Base-by-base conservation (phyloP, 2,329 filamentous ascomycete species). In the Clonostachys sp. region DNA sequence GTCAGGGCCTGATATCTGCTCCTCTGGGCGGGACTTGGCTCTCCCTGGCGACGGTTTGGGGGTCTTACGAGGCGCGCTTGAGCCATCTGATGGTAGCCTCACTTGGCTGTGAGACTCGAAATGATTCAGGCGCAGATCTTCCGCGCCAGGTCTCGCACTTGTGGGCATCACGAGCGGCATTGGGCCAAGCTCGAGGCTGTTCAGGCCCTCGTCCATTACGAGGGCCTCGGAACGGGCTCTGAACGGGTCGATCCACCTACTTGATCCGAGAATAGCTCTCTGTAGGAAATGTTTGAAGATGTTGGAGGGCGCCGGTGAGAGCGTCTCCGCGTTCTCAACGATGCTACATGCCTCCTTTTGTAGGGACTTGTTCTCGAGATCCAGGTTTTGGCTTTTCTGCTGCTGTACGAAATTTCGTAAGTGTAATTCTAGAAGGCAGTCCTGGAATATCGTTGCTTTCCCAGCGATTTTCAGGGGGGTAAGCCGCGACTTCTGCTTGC, bases 401-500 rank as follows among this genome's bases (percentile, higher is more conserved):
- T 16, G n/a, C 42, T 9, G 20, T 16, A 12, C 20, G 16, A 17
- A 34, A 16, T 34, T 24, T 12, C 17, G 47, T 1, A 59, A 44
- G 8, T 49, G 47, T 9, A 41, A 34, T 41, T 59, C 57, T 2
- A 56, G 48, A 5, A 43, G 38, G 40, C 57, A 60, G 3, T 40
- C 36, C 6, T 55, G 53, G 10, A 60, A 59, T 6, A 60, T 56
- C 6, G 50, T 47, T 1, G 45, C 24, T 34, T 58, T 57, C 1
- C 56, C 55, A 4, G 53, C 52, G n/a, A 59, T 57, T 6, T 44
- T 50, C 3, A 60, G 44, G 12, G 48, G 45, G 4, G 50, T 57
- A n/a, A 57, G 44, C 2, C 55, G 48, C 0, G 45, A 14, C 41
- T 55, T 55, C 5, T 49, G 41, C 5, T 50, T 40, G 16, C 49